Evolutionary conservation across 148 eudicot genomes (phyloP), one percentile per base, ranked within the genome.

Genomic region (Rhododendron simsii): DNA sequence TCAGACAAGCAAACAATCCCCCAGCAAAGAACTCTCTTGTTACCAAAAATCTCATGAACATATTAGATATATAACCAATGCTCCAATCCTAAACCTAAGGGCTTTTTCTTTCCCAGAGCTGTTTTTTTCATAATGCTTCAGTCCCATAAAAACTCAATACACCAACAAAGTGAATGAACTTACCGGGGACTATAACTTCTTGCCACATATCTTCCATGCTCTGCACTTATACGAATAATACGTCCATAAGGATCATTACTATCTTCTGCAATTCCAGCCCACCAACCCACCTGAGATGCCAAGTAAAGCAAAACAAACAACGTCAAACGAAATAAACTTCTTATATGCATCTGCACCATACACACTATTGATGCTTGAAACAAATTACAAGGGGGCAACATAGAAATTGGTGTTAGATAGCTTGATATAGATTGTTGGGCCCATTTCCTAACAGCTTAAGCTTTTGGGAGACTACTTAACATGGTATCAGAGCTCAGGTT

Each of bases 131-230:
- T 33, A 20, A 47, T 10, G 45, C 33, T 47, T 21, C 45, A 21
- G 26, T 12, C 48, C 85, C 16, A 83, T 30, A 20, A 50, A 84
- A 74, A 74, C 33, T 21, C 55, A 48, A 41, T 16, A 74, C 14
- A 39, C 7, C 0, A 85, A 39, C 45, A 69, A 78, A 45, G 33
- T 8, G 67, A 65, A 67, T 63, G 80, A 83, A 77, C 79, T 41
- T 95, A 95, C 99, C 96, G 88, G 21, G 99, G 97, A 89, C 96
- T 94, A 85, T 94, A 98, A 88, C 98, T 90, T 91, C 96, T 92
- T 47, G 99, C 99, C 73, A 98, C 91, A 80, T 95, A 98, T 94
- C 98, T 90, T 85, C 99, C 99, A 86, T 98, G 95, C 90, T 98
- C 99, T 69, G 99, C 97, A 87, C 93, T 98, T 88, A 98, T 98